Evolutionary conservation across 768 basidiomycete genomes (phyloP).

Genomic region (Hericium rajendrae): DNA sequence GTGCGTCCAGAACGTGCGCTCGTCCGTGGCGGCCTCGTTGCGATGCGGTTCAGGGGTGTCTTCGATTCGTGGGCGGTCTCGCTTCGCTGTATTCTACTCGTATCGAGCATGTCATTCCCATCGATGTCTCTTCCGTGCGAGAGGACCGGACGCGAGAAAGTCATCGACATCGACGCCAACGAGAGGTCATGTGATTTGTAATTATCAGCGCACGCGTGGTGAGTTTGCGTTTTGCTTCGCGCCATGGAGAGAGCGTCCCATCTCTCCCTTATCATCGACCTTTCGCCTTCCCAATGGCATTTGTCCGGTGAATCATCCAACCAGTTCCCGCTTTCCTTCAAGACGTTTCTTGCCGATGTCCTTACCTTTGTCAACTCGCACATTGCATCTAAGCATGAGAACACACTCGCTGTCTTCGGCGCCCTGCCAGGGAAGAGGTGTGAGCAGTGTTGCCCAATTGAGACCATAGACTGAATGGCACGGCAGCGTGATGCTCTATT

Average conservation of each 20-base stretch:
- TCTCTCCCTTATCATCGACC: slow-evolving; percentile 77
- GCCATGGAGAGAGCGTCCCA: slow-evolving; percentile 46
- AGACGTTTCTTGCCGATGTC: slow-evolving; percentile 72
- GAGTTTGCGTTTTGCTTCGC: background rate
- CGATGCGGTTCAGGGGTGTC: too few relatives aligned
- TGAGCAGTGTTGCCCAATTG: background rate
- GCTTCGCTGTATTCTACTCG: too few relatives aligned
- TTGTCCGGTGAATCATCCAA: slow-evolving; percentile 45
- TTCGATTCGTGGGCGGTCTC: too few relatives aligned
- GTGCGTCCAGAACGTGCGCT: too few relatives aligned
- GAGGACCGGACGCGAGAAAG: too few relatives aligned
- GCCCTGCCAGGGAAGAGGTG: slow-evolving; percentile 81
- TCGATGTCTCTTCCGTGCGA: too few relatives aligned
- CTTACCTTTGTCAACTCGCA: slow-evolving; percentile 91
- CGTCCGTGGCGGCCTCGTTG: too few relatives aligned
- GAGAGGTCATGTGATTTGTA: too few relatives aligned
- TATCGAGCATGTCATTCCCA: too few relatives aligned
- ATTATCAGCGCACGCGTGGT: too few relatives aligned
- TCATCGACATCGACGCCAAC: too few relatives aligned
- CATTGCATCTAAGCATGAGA: slow-evolving; percentile 84
- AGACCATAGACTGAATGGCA: background rate
- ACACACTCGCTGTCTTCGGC: slow-evolving; percentile 85
- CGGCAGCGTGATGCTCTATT: slow-evolving; percentile 65
- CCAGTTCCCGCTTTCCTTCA: slow-evolving; percentile 48
- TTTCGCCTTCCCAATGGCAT: slow-evolving; percentile 84